phyloP scores from a whole-genome alignment of 2,329 filamentous ascomycete genomes.

The Aspergillus neoniger region DNA sequence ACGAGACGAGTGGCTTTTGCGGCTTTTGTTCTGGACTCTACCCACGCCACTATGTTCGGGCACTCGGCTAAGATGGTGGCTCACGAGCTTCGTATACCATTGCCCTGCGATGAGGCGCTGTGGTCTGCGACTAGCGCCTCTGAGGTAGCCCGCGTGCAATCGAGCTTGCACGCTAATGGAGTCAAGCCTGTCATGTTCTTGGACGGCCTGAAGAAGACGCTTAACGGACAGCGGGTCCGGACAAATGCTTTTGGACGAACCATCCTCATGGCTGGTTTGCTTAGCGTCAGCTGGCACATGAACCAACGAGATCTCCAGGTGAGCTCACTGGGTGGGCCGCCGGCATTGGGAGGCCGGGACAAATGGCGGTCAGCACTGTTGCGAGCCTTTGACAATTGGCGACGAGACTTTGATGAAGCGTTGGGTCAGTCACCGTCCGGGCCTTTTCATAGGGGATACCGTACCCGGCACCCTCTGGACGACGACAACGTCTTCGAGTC shows the following conservation, averaged over 20 bases:
- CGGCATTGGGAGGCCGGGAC: constrained; percentile 80
- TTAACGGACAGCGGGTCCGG: constrained; percentile 80
- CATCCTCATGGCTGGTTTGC: constrained; percentile 87
- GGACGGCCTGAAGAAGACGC: constrained; percentile 83
- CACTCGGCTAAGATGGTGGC: constrained; percentile 97
- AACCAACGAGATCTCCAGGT: constrained; percentile 93
- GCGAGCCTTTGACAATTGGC: constrained; percentile 91
- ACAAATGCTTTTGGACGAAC: constrained; percentile 94
- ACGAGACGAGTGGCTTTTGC: constrained; percentile 88
- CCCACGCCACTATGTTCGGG: constrained; percentile 96
- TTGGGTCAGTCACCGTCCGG: constrained; percentile 55
- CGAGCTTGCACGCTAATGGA: constrained; percentile 75
- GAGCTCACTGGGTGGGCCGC: constrained; percentile 77
- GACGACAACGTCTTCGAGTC: constrained; percentile 81
- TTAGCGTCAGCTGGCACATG: constrained; percentile 97
- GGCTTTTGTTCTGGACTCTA: constrained; percentile 92
- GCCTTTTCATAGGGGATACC: constrained; percentile 25
- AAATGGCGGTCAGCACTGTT: constrained; percentile 88
- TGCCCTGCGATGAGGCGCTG: constrained; percentile 89
- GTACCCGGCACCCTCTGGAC: constrained; percentile 41
- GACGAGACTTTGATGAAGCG: constrained; percentile 82
- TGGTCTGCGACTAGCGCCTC: constrained; percentile 88
- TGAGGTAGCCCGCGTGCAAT: constrained; percentile 82
- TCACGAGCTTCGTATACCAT: constrained; percentile 85
- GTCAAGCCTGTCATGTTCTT: constrained; percentile 85